phyloP scores from a whole-genome alignment of 2,329 filamentous ascomycete species.

The Ceratocystis destructans region DNA sequence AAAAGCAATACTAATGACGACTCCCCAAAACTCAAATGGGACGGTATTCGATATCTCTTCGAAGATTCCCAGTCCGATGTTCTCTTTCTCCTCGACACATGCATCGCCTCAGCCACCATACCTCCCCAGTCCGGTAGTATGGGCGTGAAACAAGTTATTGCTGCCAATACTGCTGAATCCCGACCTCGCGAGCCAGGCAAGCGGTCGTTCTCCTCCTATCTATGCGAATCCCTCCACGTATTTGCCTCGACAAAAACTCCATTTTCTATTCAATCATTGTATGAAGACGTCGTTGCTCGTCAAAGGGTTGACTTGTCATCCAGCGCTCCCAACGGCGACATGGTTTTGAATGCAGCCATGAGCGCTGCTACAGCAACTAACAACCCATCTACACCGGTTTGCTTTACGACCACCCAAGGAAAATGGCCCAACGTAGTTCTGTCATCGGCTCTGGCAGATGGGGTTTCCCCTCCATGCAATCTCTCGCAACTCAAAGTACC shows the following conservation, averaged over 20 bases:
- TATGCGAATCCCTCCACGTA: slow-evolving; percentile 42
- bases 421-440: slow-evolving; percentile 30
- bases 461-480: slow-evolving; percentile 6
- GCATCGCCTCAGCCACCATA: slow-evolving; percentile 36
- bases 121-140: slow-evolving; percentile 33
- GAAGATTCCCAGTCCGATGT: slow-evolving; percentile 52
- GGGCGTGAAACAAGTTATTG: slow-evolving; percentile 49
- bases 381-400: slow-evolving; percentile 31
- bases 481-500: slow-evolving; percentile 15
- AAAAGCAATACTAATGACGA: slow-evolving; percentile 43
- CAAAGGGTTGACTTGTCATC: slow-evolving; percentile 33
- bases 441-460: slow-evolving; percentile 6
- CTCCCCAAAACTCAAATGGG: slow-evolving; percentile 49
- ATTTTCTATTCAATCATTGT: slow-evolving; percentile 43
- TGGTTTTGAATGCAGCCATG: slow-evolving; percentile 14
- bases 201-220: slow-evolving; percentile 45
- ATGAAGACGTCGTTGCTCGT: slow-evolving; percentile 39
- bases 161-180: slow-evolving; percentile 41
- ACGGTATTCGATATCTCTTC: slow-evolving; percentile 46
- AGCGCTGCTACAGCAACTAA: slow-evolving; percentile 23
- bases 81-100: slow-evolving; percentile 49
- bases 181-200: slow-evolving; percentile 28
- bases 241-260: slow-evolving; percentile 35
- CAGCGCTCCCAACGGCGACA: slow-evolving; percentile 34
- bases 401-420: slow-evolving; percentile 42